Evolutionary conservation across 164 flowering plant species (phyloP).

Genomic region (Litsea cubeba): DNA sequence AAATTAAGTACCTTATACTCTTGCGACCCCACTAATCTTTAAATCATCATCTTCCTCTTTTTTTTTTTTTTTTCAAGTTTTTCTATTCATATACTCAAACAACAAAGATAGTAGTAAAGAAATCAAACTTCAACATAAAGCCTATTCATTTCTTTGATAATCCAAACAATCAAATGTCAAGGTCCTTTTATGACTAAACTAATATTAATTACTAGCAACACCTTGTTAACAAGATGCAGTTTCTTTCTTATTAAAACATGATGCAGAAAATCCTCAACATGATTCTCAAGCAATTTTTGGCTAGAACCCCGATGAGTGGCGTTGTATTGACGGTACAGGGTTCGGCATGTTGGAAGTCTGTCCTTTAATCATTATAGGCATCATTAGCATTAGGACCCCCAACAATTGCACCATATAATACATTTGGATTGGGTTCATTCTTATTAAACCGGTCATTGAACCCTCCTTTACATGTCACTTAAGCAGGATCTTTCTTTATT

Average conservation of each 20-base stretch:
- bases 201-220: neutral
- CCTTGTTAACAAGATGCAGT: neutral
- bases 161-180: neutral
- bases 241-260: no score
- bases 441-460: conserved; percentile 38
- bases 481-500: conserved; percentile 22
- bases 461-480: conserved; percentile 49
- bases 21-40: no score
- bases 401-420: conserved; percentile 49
- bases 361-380: conserved; percentile 32
- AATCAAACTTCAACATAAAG: no score
- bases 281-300: conserved; percentile 15
- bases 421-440: conserved; percentile 46
- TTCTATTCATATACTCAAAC: no score
- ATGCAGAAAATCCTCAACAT: neutral
- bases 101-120: no score
- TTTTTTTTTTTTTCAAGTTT: no score
- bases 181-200: neutral
- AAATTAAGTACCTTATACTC: no score
- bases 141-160: neutral
- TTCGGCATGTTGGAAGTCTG: conserved; percentile 37
- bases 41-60: no score
- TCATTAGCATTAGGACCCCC: conserved; percentile 56
- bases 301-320: conserved; percentile 37
- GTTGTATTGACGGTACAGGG: conserved; percentile 40